Evolutionary conservation across 306 rosid species (phyloP).

Genomic region (Trifolium pratense): DNA sequence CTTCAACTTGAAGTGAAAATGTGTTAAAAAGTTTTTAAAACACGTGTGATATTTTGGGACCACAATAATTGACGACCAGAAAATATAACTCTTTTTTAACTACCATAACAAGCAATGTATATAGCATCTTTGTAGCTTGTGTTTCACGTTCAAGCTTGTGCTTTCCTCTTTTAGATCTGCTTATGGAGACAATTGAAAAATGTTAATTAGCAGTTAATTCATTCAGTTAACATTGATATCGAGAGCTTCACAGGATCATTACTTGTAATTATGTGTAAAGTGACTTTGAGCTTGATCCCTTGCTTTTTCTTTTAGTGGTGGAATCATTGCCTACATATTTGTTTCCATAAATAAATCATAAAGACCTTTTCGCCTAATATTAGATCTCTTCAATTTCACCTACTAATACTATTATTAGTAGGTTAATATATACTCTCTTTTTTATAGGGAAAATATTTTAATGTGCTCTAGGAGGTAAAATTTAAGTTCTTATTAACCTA

Average conservation of each 20-base stretch:
- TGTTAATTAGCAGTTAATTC: background rate
- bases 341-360: no score
- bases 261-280: background rate
- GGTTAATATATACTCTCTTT: no score
- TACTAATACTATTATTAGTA: no score
- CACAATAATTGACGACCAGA: background rate
- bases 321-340: no score
- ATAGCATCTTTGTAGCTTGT: background rate
- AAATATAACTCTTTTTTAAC: background rate
- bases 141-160: background rate
- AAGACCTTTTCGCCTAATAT: no score
- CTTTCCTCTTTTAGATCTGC: conserved; percentile 19
- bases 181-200: background rate
- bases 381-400: no score
- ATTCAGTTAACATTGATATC: background rate
- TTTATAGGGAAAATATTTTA: no score
- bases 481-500: no score
- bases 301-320: background rate
- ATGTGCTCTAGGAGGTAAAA: no score
- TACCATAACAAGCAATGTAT: background rate
- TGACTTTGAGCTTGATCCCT: background rate
- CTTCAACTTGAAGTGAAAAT: background rate
- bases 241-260: background rate
- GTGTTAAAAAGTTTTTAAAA: background rate
- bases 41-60: background rate